phyloP scores from a whole-genome alignment of 352 stramenopile genomes.

The Thalassiosira ordinaria region DNA sequence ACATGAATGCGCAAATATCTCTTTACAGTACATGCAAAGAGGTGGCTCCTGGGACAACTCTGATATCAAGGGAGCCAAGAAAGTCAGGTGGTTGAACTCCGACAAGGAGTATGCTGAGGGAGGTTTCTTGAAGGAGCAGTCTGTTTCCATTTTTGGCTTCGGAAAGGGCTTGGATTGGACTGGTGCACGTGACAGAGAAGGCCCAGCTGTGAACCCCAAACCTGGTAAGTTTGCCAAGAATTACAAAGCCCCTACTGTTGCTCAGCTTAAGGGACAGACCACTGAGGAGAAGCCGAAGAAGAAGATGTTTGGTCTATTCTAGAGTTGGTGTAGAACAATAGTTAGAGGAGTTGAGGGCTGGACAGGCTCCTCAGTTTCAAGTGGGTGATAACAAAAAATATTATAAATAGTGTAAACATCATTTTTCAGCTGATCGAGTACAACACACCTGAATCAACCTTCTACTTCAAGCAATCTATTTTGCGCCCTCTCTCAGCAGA shows the following conservation, averaged over 20 bases:
- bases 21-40: conserved; percentile 75
- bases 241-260: conserved; percentile 81
- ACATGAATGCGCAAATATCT: too few species aligned
- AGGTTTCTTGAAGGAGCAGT: conserved; percentile 80
- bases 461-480: too few species aligned
- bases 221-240: conserved; percentile 77
- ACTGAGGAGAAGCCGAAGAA: conserved; percentile 48
- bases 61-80: conserved; percentile 79
- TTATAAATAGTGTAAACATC: conserved; percentile 29
- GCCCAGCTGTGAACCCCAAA: conserved; percentile 56
- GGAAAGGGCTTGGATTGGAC: conserved; percentile 83
- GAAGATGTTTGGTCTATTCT: conserved; percentile 67
- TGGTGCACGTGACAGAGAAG: conserved; percentile 49
- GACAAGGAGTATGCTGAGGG: conserved; percentile 81
- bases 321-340: too few species aligned
- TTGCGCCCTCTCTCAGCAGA: too few species aligned
- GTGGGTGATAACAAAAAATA: too few species aligned
- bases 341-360: too few species aligned
- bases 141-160: conserved; percentile 77
- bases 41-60: conserved; percentile 79
- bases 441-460: too few species aligned
- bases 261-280: conserved; percentile 63
- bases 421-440: too few species aligned
- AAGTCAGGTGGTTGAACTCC: conserved; percentile 67
- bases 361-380: too few species aligned